Evolutionary conservation across 2,329 filamentous ascomycete genomes (phyloP).

Genomic region (Podosphaera aphanis): DNA sequence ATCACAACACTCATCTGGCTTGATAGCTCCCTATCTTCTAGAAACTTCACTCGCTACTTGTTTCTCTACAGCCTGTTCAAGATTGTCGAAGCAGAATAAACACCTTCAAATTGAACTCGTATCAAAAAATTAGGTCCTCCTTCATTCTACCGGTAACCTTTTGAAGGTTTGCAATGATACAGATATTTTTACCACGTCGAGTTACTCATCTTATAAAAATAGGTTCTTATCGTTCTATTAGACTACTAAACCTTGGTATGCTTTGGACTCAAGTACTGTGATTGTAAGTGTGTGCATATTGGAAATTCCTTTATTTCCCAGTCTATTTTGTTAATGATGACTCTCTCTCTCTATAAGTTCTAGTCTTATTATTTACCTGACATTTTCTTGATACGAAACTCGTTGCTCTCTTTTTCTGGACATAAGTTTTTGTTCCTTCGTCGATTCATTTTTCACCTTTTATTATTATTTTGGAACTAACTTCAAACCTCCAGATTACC

Average conservation of each 20-base stretch:
- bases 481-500: slow-evolving; percentile 11
- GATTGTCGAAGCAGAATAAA: slow-evolving; percentile 4
- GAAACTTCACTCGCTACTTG: slow-evolving; percentile 15
- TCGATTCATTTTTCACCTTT: background rate
- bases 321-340: background rate
- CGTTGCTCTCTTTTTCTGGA: background rate
- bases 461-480: slow-evolving; percentile 2
- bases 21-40: slow-evolving; percentile 18
- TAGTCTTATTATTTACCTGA: too few species aligned
- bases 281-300: slow-evolving; percentile 7
- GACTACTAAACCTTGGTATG: slow-evolving; percentile 4
- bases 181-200: background rate
- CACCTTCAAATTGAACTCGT: slow-evolving; percentile 1
- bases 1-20: slow-evolving; percentile 14
- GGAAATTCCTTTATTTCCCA: background rate
- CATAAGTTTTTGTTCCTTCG: background rate
- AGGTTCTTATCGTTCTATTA: slow-evolving; percentile 7
- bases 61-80: slow-evolving; percentile 7
- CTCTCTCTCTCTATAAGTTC: background rate
- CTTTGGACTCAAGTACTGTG: slow-evolving; percentile 8
- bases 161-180: slow-evolving; percentile 7
- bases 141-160: slow-evolving; percentile 1
- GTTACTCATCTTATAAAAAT: slow-evolving; percentile 4
- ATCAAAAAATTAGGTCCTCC: background rate
- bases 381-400: background rate